These are phyloP conservation scores for Pseudocercospora cruenta DNA, from an alignment of 2,329 filamentous ascomycete genomes.

Conservation along the genomic window DNA sequence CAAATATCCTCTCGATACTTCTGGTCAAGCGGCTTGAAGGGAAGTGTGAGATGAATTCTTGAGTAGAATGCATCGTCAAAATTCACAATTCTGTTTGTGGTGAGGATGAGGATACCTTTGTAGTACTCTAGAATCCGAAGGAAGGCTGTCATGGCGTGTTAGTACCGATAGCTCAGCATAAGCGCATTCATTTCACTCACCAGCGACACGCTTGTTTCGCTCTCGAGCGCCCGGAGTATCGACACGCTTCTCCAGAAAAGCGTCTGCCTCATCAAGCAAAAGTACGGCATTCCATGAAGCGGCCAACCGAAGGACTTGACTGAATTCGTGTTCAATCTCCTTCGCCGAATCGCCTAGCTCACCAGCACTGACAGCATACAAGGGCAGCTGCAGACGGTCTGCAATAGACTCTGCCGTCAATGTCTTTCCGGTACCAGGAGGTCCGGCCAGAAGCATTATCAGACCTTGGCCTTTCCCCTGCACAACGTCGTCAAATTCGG, in stretches of 20 bases:
- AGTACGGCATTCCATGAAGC: slow-evolving; percentile 37
- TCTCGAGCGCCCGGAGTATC: slow-evolving; percentile 19
- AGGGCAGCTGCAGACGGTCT: slow-evolving; percentile 16
- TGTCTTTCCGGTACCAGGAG: slow-evolving; percentile 36
- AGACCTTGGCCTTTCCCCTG: slow-evolving; percentile 29
- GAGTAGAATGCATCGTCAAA: slow-evolving; percentile 44
- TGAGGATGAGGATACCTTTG: slow-evolving; percentile 45
- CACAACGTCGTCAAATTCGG: slow-evolving; percentile 25
- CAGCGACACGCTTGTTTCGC: slow-evolving; percentile 30
- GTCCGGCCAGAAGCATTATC: slow-evolving; percentile 32
- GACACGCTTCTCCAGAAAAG: slow-evolving; percentile 37
- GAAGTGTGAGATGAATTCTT: slow-evolving; percentile 40
- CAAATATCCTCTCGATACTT: slow-evolving; percentile 64
- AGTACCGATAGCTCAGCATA: not conserved
- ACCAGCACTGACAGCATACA: slow-evolving; percentile 19
- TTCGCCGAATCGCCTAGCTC: slow-evolving; percentile 27
- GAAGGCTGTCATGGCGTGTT: slow-evolving; percentile 35
- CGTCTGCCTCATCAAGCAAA: slow-evolving; percentile 46
- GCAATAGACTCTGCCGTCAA: slow-evolving; percentile 26
- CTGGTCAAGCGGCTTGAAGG: slow-evolving; percentile 20
- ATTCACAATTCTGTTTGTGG: slow-evolving; percentile 41
- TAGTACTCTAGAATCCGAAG: slow-evolving; percentile 43
- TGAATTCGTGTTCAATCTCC: slow-evolving; percentile 26
- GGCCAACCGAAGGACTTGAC: slow-evolving; percentile 26
- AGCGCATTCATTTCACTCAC: not conserved